These are phyloP conservation scores for Plasmodium ovale DNA, from an alignment of 169 alveolate genomes.

Conservation along the genomic window DNA sequence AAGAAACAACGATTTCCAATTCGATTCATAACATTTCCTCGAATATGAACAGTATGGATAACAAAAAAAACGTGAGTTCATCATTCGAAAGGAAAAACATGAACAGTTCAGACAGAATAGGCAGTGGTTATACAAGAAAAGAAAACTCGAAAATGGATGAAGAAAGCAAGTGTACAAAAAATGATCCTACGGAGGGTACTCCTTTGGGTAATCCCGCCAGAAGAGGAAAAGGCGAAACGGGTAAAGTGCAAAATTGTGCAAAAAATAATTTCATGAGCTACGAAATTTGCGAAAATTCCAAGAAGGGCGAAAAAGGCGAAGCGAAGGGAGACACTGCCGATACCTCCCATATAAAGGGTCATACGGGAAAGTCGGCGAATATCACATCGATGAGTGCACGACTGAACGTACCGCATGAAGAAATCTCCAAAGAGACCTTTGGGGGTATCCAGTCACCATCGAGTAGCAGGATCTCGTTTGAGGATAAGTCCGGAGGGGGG, in stretches of 20 bases:
- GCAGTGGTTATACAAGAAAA: neutral
- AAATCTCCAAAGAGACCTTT: too few relatives aligned
- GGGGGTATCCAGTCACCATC: neutral
- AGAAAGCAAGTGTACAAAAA: neutral
- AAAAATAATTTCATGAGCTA: conserved; percentile 12
- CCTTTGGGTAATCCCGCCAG: neutral
- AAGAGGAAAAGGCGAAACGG: neutral
- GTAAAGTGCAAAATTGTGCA: neutral
- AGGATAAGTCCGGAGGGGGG: too few relatives aligned
- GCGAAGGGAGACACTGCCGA: neutral
- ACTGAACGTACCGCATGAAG: too few relatives aligned
- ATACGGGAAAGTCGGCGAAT: too few relatives aligned
- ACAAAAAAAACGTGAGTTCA: neutral
- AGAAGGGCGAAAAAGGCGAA: neutral
- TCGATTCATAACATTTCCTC: neutral
- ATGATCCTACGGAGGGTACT: neutral
- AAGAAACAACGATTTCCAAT: neutral
- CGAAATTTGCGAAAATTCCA: conserved; percentile 33
- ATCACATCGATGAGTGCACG: too few relatives aligned
- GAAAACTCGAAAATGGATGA: neutral
- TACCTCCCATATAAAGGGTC: too few relatives aligned
- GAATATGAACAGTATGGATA: neutral
- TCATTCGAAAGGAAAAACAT: neutral
- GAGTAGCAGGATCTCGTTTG: too few relatives aligned
- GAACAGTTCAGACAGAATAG: neutral